Evolutionary conservation across 164 flowering plant genomes (phyloP).

Genomic region (Tinospora cordifolia): DNA sequence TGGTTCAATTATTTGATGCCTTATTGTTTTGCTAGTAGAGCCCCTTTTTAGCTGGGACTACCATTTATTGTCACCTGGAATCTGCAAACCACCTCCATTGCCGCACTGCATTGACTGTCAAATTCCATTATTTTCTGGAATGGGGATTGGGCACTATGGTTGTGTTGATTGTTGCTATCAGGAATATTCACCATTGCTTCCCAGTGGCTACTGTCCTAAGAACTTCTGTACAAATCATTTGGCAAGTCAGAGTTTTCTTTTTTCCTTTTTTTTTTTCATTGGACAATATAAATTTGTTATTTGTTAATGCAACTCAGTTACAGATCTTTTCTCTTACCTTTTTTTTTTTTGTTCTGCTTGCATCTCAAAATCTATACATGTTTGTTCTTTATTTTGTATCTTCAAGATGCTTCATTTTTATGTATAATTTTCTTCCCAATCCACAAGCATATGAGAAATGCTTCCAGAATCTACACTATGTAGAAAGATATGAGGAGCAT

Average conservation of each 20-base stretch:
- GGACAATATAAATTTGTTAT: background rate
- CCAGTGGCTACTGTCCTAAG: background rate
- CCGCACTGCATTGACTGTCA: too few relatives aligned
- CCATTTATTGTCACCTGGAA: too few relatives aligned
- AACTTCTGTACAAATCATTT: too few relatives aligned
- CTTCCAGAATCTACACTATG: conserved; percentile 87
- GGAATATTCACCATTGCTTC: background rate
- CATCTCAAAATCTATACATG: background rate
- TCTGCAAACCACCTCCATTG: too few relatives aligned
- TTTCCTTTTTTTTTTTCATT: background rate
- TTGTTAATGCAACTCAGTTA: background rate
- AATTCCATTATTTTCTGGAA: too few relatives aligned
- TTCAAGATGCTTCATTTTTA: background rate
- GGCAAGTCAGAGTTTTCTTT: too few relatives aligned
- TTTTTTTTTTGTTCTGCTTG: background rate
- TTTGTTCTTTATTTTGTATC: background rate
- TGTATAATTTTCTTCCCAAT: background rate
- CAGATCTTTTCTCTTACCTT: background rate
- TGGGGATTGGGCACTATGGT: too few relatives aligned
- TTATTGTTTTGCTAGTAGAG: too few relatives aligned
- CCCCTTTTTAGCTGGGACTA: too few relatives aligned
- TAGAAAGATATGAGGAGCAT: conserved; percentile 80
- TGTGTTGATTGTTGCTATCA: too few relatives aligned
- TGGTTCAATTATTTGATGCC: too few relatives aligned
- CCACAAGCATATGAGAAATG: conserved; percentile 86